Conservation (phyloP, 2,329 filamentous ascomycete species). For the Aspergillus fructus region DNA sequence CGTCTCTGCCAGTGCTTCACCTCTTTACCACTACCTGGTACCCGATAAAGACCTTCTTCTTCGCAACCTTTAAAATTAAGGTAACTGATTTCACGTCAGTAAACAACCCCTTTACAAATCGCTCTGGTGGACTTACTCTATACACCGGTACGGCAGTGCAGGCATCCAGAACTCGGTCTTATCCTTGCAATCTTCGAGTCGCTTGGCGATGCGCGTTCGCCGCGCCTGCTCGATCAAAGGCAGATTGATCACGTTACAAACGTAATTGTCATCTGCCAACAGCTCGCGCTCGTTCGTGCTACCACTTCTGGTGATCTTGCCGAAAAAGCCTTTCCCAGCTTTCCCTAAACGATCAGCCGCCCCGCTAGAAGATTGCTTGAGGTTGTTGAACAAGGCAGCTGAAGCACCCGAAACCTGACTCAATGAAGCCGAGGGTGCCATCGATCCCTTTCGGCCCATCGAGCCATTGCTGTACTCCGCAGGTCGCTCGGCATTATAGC, state of each 20-base stretch:
- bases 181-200: slow-evolving; percentile 80
- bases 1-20: slow-evolving; percentile 91
- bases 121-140: slow-evolving; percentile 61
- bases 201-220: slow-evolving; percentile 86
- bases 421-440: slow-evolving; percentile 47
- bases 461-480: slow-evolving; percentile 29
- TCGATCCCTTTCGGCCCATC: slow-evolving; percentile 29
- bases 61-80: slow-evolving; percentile 93
- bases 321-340: slow-evolving; percentile 78
- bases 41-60: slow-evolving; percentile 87
- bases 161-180: slow-evolving; percentile 99
- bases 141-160: slow-evolving; percentile 89
- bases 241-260: slow-evolving; percentile 79
- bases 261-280: slow-evolving; percentile 79
- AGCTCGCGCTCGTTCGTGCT: slow-evolving; percentile 67
- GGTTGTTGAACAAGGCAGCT: slow-evolving; percentile 66
- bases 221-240: slow-evolving; percentile 86
- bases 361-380: slow-evolving; percentile 70
- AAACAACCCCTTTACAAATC: background rate
- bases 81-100: slow-evolving; percentile 55
- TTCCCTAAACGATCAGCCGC: slow-evolving; percentile 70
- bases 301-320: slow-evolving; percentile 69
- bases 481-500: slow-evolving; percentile 70
- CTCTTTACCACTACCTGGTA: slow-evolving; percentile 85
- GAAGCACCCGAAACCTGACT: slow-evolving; percentile 56